Evolutionary conservation across 2,329 filamentous ascomycete species (phyloP), one percentile per base, ranked within the genome.

Genomic region (Diaporthe amygdali): DNA sequence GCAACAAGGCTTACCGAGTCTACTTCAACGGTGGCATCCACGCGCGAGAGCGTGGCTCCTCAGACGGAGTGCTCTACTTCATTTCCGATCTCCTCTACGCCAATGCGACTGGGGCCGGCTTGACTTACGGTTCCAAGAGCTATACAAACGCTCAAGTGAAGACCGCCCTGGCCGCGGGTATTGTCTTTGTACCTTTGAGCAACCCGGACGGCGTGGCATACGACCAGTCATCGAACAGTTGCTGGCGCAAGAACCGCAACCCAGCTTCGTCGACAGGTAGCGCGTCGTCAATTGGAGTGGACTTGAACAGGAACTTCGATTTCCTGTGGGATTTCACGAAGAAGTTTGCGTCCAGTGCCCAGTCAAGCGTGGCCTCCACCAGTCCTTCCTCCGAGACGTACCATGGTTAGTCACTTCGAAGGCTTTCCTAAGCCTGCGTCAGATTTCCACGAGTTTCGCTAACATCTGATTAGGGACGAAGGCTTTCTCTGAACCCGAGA

Each of bases 231-330:
- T 84, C 81, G 34, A 81, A 84, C 74, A 78, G 78, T 34, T 88
- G 87, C 80, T 89, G 87, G 87, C 84, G 87, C 74, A 89, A 88
- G 81, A 89, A 89, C 77, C 84, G 87, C 41, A 88, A 87, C 77
- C 80, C 84, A 0, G 77, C 77, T 27, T 81, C 78, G 32, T 79
- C 82, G 1, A 78, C 78, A 1, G 77, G 80, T 4, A 71, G 78
- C 49, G 75, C 75, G 4, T 54, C 72, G 32, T 78, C 79, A 12
- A 69, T 85, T 32, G 87, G 86, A 22, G 80, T 89, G 39, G 87
- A 89, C 74, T 79, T 89, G 63, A 89, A 89, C 78, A 83, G 87
- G 66, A 89, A 89, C 80, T 89, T 89, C 74, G 86, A 89, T 77
- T 87, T 88, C 77, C 77, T 89, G 9, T 90, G 88, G 86, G 84